Evolutionary conservation across 192 early-diverging fungal genomes (phyloP), one percentile per base, ranked within the genome.

Genomic region (Backusella circina): DNA sequence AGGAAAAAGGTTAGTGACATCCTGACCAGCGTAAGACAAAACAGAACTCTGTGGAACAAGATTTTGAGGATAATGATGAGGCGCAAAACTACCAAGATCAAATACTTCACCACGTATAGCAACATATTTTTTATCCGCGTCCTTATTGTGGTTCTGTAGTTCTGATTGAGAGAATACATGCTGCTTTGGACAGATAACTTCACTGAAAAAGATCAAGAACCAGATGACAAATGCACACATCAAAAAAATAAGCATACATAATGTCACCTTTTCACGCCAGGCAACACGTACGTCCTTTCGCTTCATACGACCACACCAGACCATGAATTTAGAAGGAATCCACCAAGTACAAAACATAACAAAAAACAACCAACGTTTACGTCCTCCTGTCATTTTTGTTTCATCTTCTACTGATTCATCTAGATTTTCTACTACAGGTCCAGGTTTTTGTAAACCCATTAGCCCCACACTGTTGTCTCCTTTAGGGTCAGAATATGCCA

Each of bases 261-360:
- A 85, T 3, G 92, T 85, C 1, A 93, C 87, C 83, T 98, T 98
- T 81, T 98, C 97, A 67, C 97, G 90, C 95, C 95, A 98, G 6
- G 97, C 97, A 93, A 97, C 94, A 51, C 90, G 94, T 54, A 98
- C 88, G 81, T 98, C 95, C 71, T 93, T 89, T 32, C 95, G 91
- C 83, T 93, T 95, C 93, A 97, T 93, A 70, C 85, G 82, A 68
- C 91, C 94, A 80, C 92, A 90, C 44, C 75, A 79, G 0, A 76
- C 61, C 32, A 95, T 78, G 57, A 84, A 88, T 36, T 80, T 86
- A 18, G 85, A 84, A 1, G 91, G 91, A 41, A 94, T 90, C 92
- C 93, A 95, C 90, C 93, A 97, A 5, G 95, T 97, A 78, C 95
- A 86, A 28, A 86, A 84, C 92, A 94, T 95, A n/a, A 92, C 93